phyloP scores from a whole-genome alignment of 2,329 filamentous ascomycete genomes.

The Monascus ruber region DNA sequence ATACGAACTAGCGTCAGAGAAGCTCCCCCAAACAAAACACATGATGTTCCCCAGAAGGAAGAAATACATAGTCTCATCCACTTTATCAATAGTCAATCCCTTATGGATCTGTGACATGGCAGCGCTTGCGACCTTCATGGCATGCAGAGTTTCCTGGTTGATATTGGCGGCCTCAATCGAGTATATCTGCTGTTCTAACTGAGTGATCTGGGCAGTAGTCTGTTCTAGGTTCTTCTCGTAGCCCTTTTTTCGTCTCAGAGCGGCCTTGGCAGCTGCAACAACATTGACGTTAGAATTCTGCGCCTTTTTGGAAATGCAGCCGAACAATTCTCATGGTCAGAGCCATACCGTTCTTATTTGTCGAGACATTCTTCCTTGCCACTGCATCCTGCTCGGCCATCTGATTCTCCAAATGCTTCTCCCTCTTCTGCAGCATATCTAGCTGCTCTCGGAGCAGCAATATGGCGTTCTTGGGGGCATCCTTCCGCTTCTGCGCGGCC shows the following conservation, averaged over 20 bases:
- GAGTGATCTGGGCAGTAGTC: constrained; percentile 78
- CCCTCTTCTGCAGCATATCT: constrained; percentile 95
- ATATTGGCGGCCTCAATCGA: constrained; percentile 97
- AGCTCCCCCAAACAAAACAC: not conserved
- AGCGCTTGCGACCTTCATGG: constrained; percentile 80
- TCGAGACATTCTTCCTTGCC: constrained; percentile 75
- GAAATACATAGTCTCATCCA: constrained; percentile 85
- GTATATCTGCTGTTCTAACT: constrained; percentile 90
- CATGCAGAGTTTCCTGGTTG: constrained; percentile 88
- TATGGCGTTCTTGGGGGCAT: constrained; percentile 94
- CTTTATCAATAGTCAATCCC: constrained; percentile 83
- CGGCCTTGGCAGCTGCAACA: constrained; percentile 70
- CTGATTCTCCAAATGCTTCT: constrained; percentile 80
- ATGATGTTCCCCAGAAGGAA: constrained; percentile 1
- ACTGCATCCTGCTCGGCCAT: constrained; percentile 86
- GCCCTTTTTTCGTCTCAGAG: constrained; percentile 85
- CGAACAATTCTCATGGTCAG: not conserved
- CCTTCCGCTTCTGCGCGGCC: constrained; percentile 73
- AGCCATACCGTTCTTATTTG: constrained; percentile 77
- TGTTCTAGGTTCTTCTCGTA: constrained; percentile 88
- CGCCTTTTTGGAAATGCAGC: not conserved
- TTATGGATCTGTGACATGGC: constrained; percentile 93
- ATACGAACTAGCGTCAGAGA: constrained; percentile 4
- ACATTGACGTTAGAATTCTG: not conserved
- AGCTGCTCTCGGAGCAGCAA: constrained; percentile 75